Conservation (phyloP, 2,329 filamentous ascomycete genomes). For the Apiospora marii region DNA sequence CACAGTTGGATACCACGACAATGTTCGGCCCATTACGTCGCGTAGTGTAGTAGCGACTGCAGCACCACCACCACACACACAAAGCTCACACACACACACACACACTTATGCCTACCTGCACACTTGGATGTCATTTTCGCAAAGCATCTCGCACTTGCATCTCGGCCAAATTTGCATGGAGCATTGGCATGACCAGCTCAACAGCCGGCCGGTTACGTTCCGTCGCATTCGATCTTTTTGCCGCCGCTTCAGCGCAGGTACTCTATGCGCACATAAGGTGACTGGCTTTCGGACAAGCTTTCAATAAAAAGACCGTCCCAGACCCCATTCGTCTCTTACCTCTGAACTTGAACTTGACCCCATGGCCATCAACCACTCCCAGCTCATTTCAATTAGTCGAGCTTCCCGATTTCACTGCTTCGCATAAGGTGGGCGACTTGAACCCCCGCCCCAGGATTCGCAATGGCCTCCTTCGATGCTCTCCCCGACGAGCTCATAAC, state of each 20-base stretch:
- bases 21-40: slow-evolving; percentile 7
- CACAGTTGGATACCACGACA: not conserved
- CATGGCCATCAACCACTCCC: not conserved
- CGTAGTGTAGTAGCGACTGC: slow-evolving; percentile 6
- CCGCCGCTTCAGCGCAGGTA: not conserved
- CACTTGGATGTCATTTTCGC: not conserved
- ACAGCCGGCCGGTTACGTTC: slow-evolving; percentile 3
- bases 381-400: not conserved
- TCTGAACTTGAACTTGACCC: not conserved
- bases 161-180: not conserved
- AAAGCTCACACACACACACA: not conserved
- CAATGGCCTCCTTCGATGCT: slow-evolving; percentile 45
- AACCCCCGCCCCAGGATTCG: not conserved
- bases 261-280: not conserved
- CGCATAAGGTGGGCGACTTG: not conserved
- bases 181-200: slow-evolving; percentile 8
- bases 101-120: not conserved
- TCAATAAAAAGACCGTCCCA: slow-evolving; percentile 9
- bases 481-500: slow-evolving; percentile 88
- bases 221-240: not conserved
- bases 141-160: not conserved
- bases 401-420: not conserved
- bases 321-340: slow-evolving; percentile 7
- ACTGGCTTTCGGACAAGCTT: slow-evolving; percentile 12
- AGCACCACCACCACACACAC: not conserved